These are phyloP conservation scores for Petunia axillaris DNA, from an alignment of 257 asterid genomes.

Conservation along the genomic window DNA sequence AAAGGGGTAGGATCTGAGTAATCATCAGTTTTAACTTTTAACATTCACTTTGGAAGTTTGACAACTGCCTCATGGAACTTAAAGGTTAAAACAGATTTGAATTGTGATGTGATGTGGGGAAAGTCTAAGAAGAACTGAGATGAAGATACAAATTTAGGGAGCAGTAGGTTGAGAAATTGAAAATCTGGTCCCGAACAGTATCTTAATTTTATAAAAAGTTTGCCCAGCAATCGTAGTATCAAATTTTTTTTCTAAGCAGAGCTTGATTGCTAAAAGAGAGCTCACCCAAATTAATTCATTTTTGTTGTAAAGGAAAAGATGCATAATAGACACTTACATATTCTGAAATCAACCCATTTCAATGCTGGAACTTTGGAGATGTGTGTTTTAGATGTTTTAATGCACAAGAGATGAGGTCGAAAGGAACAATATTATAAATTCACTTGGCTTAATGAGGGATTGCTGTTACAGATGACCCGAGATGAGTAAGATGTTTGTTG, in stretches of 20 bases:
- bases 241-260: no score
- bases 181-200: not conserved
- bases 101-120: not conserved
- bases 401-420: not conserved
- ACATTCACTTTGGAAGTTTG: not conserved
- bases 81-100: not conserved
- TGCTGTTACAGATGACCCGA: no score
- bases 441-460: no score
- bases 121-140: not conserved
- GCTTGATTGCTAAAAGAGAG: no score
- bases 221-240: no score
- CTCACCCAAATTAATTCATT: no score
- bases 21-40: not conserved
- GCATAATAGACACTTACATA: not conserved
- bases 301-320: no score
- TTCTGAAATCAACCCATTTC: not conserved
- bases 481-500: not conserved
- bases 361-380: not conserved
- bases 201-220: no score
- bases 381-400: not conserved
- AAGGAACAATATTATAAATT: not conserved
- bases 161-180: not conserved
- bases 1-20: not conserved
- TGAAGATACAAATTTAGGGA: slow-evolving; percentile 10
- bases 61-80: not conserved